Base-by-base conservation (phyloP, 2,329 filamentous ascomycete species). In the Phaeosphaeria sp. region DNA sequence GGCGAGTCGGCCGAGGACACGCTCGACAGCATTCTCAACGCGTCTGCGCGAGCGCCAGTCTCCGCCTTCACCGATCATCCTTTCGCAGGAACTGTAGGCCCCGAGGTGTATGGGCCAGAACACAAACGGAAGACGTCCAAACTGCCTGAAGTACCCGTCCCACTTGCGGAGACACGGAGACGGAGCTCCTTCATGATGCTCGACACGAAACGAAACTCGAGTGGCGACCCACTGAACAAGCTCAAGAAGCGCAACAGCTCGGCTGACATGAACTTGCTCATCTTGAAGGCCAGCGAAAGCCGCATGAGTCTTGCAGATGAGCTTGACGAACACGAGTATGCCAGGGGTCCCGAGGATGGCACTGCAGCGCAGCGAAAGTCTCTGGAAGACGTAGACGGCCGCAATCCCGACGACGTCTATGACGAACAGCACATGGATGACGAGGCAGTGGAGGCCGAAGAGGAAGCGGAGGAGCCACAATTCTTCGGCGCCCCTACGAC, bases 41-140 rank as follows among this genome's bases (percentile, higher is more conserved):
- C 94, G 7, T 95, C 94, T 2, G 91, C 92, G 2, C 86, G 85
- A 58, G 94, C 95, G 0, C 95, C 95, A 1, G 93, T 97, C 27
- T 92, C 84, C 64, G 94, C 93, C 24, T 98, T 98, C 69, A 96
- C 91, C 0, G 92, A 97, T 70, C 93, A 97, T 74, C 87, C 89
- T 0, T 93, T 91, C 71, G 91, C 89, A 25, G 93, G 93, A 4
- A 87, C 88, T 61, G 82, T 93, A 11, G 91, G 92, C 22, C 76
- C 85, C 4, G 91, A 94, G 67, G 86, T 93, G 0, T 96, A 95
- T 71, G 90, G 90, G 60, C 73, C 57, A 65, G 76, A 71, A 55
- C 66, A 65, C 52, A 66, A 62, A 57, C 33, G 63, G 79, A 84
- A 64, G 85, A 83, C 61, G 25, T 70, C 72, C 6, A 71, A 76